Evolutionary conservation across 306 rosid genomes (phyloP).

Genomic region (Acacia melanoxylon): DNA sequence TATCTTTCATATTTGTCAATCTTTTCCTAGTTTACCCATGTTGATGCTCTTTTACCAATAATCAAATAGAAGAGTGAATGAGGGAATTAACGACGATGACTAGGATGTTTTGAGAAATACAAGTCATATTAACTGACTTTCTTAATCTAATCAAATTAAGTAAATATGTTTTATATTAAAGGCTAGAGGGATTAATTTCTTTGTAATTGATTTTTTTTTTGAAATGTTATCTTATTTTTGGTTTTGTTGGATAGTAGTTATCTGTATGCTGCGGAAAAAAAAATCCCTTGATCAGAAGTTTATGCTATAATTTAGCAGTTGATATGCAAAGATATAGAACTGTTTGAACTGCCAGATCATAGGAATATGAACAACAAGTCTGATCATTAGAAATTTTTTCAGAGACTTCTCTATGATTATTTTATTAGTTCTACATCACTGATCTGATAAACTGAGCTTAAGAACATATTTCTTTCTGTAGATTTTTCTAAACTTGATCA

Average conservation of each 20-base stretch:
- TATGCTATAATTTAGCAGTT: not conserved
- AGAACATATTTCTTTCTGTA: not conserved
- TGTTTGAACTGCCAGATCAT: not conserved
- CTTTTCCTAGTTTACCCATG: not conserved
- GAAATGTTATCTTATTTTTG: not conserved
- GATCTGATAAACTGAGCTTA: not conserved
- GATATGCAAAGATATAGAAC: not conserved
- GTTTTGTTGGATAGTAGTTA: not conserved
- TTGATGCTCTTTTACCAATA: not conserved
- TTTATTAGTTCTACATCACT: not conserved
- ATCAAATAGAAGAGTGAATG: too few relatives aligned
- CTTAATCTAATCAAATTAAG: too few relatives aligned
- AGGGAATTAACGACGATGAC: too few relatives aligned
- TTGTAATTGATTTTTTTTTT: not conserved
- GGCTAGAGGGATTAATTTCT: too few relatives aligned
- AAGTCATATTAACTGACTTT: too few relatives aligned
- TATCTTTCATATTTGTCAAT: not conserved
- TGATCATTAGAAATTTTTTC: not conserved
- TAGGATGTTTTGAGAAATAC: too few relatives aligned
- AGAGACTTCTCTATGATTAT: not conserved
- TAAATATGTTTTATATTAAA: too few relatives aligned
- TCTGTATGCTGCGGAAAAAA: not conserved
- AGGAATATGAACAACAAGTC: not conserved
- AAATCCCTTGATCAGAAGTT: not conserved
- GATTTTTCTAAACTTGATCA: not conserved